Conservation (phyloP, 2,329 filamentous ascomycete species). For the Aspergillus novoparasiticus region DNA sequence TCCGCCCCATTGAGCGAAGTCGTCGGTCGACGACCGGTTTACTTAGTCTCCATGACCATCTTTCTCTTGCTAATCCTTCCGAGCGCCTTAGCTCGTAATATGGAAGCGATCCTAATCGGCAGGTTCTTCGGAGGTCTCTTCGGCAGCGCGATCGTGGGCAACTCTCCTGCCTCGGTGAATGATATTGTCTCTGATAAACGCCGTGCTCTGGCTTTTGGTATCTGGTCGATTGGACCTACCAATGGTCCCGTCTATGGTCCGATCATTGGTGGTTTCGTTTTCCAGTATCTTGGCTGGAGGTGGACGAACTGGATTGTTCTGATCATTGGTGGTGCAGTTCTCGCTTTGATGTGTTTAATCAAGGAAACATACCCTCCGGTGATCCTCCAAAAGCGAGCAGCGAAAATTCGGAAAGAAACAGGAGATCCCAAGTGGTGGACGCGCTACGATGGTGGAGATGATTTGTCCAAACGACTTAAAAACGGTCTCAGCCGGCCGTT, state of each 20-base stretch:
- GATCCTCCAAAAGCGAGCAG: slow-evolving; percentile 66
- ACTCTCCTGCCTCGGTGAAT: slow-evolving; percentile 76
- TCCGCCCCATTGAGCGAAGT: slow-evolving; percentile 64
- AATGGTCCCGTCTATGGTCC: slow-evolving; percentile 70
- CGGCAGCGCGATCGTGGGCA: slow-evolving; percentile 75
- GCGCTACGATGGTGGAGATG: slow-evolving; percentile 70
- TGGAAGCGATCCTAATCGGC: slow-evolving; percentile 66
- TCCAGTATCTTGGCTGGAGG: slow-evolving; percentile 69
- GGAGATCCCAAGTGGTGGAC: slow-evolving; percentile 72
- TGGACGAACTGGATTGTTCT: slow-evolving; percentile 83
- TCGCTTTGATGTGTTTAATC: slow-evolving; percentile 59
- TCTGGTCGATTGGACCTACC: slow-evolving; percentile 79
- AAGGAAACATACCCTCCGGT: slow-evolving; percentile 75
- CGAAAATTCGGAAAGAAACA: slow-evolving; percentile 63
- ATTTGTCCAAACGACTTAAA: slow-evolving; percentile 61
- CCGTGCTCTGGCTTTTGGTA: slow-evolving; percentile 73
- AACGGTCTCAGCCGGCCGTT: slow-evolving; percentile 75
- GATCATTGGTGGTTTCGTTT: slow-evolving; percentile 76
- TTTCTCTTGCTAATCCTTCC: slow-evolving; percentile 71
- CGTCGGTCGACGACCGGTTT: slow-evolving; percentile 55
- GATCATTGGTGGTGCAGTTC: slow-evolving; percentile 66
- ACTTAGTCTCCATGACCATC: slow-evolving; percentile 62
- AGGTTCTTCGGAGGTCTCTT: slow-evolving; percentile 73
- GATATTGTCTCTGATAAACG: slow-evolving; percentile 77
- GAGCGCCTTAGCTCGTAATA: slow-evolving; percentile 66